Evolutionary conservation across 192 early-diverging fungal genomes (phyloP), one percentile per base, ranked within the genome.

Genomic region (Mortierella hygrophila): DNA sequence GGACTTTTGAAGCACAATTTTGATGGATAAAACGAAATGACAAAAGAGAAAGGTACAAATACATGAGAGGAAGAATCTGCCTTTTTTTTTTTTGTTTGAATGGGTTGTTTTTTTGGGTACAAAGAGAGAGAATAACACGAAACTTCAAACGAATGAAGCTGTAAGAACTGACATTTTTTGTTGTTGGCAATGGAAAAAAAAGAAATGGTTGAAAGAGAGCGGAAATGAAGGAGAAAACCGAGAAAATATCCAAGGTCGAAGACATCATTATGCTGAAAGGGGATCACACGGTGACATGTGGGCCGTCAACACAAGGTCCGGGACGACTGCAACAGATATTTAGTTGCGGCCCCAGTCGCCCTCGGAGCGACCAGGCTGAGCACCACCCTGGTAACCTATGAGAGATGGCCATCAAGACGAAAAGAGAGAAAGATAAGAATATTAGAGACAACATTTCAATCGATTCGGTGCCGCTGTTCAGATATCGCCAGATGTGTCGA

Each of bases 291-390:
- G 15, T 41, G 7, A 16, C 5, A 32, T 6, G 40, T n/a, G 57
- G 47, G 6, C 74, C 42, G 2, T 72, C 37, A 23, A 4, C 26
- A 41, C 32, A 23, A 32, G 1, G 32, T 35, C 11, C 4, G 41
- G 41, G 68, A 71, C 68, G 16, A 40, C n/a, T 20, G 57, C n/a
- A 35, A 26, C 23, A 21, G 23, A 52, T 26, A 29, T 69, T 78
- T 83, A 83, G 60, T 78, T 46, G 77, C 76, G 82, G 38, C 6
- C 13, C 82, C 82, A 78, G 26, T 78, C 82, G 68, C 82, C 82
- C n/a, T 83, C 82, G 46, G 76, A 83, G 82, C 82, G 82, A 71
- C 82, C 76, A 26, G 47, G 41, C 82, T 78, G 82, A 41, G 40
- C 65, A 8, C 60, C 76, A 26, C 29, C 26, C 29, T 82, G 74